Evolutionary conservation across 2,329 filamentous ascomycete species (phyloP).

Genomic region (Catunica adiposa): DNA sequence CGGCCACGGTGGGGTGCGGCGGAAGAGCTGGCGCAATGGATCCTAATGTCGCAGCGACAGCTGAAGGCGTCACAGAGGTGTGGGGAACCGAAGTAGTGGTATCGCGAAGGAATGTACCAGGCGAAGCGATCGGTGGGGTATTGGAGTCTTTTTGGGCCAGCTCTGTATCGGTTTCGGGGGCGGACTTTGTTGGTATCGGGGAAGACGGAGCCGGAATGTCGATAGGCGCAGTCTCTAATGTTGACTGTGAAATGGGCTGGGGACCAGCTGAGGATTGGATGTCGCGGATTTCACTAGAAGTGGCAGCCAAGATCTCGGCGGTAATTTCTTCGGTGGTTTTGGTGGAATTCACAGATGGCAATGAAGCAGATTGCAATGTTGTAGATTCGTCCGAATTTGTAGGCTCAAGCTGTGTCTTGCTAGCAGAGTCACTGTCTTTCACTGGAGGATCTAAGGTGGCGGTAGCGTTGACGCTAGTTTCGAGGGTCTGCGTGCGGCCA

Average conservation of each 20-base stretch:
- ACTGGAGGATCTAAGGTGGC: neutral
- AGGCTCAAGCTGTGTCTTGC: neutral
- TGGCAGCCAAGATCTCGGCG: slow-evolving; percentile 9
- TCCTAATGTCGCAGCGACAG: slow-evolving; percentile 15
- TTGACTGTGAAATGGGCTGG: neutral
- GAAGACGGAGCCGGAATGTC: neutral
- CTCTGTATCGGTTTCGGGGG: slow-evolving; percentile 13
- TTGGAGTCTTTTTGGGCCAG: slow-evolving; percentile 2
- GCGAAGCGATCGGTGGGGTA: slow-evolving; percentile 41
- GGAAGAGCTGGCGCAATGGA: slow-evolving; percentile 7
- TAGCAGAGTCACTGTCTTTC: neutral
- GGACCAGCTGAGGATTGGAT: neutral
- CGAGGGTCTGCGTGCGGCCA: neutral
- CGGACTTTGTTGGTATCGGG: neutral
- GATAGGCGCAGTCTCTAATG: neutral
- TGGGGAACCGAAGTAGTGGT: slow-evolving; percentile 15
- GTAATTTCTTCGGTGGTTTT: slow-evolving; percentile 10
- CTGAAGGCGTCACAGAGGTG: slow-evolving; percentile 13
- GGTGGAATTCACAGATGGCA: slow-evolving; percentile 5
- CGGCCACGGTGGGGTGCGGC: neutral
- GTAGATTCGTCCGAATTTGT: neutral
- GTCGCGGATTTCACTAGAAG: slow-evolving; percentile 11
- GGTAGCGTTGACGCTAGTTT: neutral
- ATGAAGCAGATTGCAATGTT: neutral
- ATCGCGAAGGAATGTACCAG: slow-evolving; percentile 40